Evolutionary conservation across 73 alveolate species (phyloP).

Genomic region (Paraurostyla sp.): DNA sequence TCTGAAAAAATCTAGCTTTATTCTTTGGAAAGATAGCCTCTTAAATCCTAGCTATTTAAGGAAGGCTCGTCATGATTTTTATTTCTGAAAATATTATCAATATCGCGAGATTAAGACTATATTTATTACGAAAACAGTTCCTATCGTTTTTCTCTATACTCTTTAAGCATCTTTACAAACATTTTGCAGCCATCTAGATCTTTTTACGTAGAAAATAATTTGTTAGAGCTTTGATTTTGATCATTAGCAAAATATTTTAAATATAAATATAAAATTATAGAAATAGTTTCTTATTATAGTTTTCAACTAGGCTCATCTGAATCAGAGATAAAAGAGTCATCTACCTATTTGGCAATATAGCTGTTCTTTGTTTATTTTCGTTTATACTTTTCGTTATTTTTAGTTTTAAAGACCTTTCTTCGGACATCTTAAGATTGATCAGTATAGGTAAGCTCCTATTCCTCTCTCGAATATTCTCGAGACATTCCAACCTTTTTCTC

Average conservation of each 20-base stretch:
- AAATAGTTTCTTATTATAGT: too few relatives aligned
- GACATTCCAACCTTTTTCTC: neutral
- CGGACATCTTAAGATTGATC: neutral
- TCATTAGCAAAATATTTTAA: too few relatives aligned
- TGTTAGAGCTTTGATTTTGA: too few relatives aligned
- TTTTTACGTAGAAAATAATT: too few relatives aligned
- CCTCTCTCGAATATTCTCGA: neutral
- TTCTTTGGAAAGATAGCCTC: neutral
- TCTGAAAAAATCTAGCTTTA: neutral
- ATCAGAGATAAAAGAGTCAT: neutral
- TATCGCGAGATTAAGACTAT: neutral
- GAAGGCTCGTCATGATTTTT: neutral
- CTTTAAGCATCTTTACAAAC: conserved; percentile 3
- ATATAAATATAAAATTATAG: too few relatives aligned
- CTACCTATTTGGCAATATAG: neutral
- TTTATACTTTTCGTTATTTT: neutral
- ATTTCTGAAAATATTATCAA: conserved; percentile 11
- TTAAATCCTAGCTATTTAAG: too few relatives aligned
- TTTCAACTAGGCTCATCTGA: too few relatives aligned
- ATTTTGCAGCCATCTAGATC: neutral
- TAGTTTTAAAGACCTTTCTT: neutral
- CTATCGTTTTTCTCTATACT: neutral
- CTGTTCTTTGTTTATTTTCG: neutral
- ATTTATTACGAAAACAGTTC: neutral
- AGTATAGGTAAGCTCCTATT: neutral